Base-by-base conservation (phyloP, 345 rosid species). In the Brassica juncea region DNA sequence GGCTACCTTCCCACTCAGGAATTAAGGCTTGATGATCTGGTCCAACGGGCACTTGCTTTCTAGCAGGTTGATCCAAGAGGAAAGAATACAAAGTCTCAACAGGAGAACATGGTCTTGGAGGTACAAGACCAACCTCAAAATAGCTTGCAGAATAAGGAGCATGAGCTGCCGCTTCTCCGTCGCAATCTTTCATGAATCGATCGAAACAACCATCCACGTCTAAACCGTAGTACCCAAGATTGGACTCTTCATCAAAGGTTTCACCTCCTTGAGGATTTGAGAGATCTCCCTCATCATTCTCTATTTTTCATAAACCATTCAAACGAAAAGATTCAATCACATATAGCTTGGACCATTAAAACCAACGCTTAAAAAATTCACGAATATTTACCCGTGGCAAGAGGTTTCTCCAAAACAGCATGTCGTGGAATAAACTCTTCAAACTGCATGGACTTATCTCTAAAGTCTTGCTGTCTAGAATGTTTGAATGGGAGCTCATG, bases 21-120 rank as follows among this genome's bases (percentile, higher is more conserved):
- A 87, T 65, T 25, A 30, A 35, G 34, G 78, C 93, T 71, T 89
- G 93, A 84, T 87, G 87, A 80, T 81, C 80, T 67, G 85, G 88
- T 86, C 93, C 93, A 47, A 89, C 28, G 19, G 87, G 86, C 63
- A 87, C 87, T 62, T 74, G 79, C 66, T 85, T 87, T 66, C 73
- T 83, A 5, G 84, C 70, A 35, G 86, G 83, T 42, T 70, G 82
- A 68, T 84, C 81, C 69, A 84, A 10, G 60, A 76, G 76, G 25
- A 73, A 75, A 47, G 86, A 73, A 80, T 77, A 67, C 23, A 75
- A 16, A 64, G 71, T 80, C 73, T 80, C 86, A 44, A 28, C n/a
- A 80, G 78, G 79, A 70, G 80, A 76, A 80, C 68, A 75, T 32
- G 71, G 57, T 65, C 84, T 83, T 59, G 44, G 70, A 5, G 84